These are phyloP conservation scores for Luzula sylvatica DNA, from an alignment of 176 grass and related monocot species.

Conservation along the genomic window DNA sequence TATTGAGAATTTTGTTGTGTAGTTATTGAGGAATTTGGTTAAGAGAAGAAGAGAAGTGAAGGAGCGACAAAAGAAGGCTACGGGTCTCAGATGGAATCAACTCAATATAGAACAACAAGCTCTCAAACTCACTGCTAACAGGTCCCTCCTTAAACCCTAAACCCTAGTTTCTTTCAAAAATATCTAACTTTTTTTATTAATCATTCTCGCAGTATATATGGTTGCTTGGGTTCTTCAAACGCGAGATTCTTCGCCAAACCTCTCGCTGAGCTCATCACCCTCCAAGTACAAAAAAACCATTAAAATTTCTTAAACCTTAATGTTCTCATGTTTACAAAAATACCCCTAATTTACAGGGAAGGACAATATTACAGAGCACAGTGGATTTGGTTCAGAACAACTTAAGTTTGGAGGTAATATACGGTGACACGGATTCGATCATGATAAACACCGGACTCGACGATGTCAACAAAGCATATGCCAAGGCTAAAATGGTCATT, in stretches of 20 bases:
- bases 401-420: slow-evolving; percentile 98
- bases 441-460: slow-evolving; percentile 96
- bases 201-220: slow-evolving; percentile 69
- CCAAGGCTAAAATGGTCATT: slow-evolving; percentile 91
- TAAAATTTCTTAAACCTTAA: no score
- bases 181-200: slow-evolving; percentile 29
- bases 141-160: slow-evolving; percentile 21
- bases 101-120: slow-evolving; percentile 96
- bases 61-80: slow-evolving; percentile 76
- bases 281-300: slow-evolving; percentile 66
- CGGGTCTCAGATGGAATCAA: slow-evolving; percentile 79
- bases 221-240: slow-evolving; percentile 92
- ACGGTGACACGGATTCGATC: slow-evolving; percentile 96
- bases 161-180: slow-evolving; percentile 13
- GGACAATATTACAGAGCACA: slow-evolving; percentile 92
- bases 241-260: slow-evolving; percentile 95
- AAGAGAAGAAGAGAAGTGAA: slow-evolving; percentile 97
- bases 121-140: slow-evolving; percentile 94
- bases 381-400: slow-evolving; percentile 95
- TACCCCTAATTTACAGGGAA: slow-evolving; percentile 68
- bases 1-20: background rate
- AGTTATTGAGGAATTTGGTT: slow-evolving; percentile 83
- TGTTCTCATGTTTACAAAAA: no score
- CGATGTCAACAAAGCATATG: slow-evolving; percentile 77
- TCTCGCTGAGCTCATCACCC: slow-evolving; percentile 91